Percentiles rank a stretch among this genome's conserved stretches.
These are phyloP conservation scores for Pseudoturritis turrita DNA, from an alignment of 345 rosid species.

Conservation along the genomic window DNA sequence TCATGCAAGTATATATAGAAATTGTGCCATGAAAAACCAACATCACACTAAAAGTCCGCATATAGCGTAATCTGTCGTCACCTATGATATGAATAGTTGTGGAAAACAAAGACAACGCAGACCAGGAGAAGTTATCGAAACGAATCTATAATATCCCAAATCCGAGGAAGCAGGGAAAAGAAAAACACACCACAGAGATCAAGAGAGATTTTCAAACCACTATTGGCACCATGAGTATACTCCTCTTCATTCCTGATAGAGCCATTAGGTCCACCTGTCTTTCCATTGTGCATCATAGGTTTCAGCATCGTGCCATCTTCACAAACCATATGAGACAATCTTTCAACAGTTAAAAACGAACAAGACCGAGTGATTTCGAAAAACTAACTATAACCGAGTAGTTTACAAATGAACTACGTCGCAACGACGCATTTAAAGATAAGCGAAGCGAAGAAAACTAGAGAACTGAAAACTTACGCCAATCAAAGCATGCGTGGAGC, in stretches of 20 bases:
- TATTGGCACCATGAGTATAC: constrained; percentile 54
- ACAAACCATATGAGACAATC: neutral
- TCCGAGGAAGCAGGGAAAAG: neutral
- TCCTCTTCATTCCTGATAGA: constrained; percentile 77
- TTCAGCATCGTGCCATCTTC: constrained; percentile 79
- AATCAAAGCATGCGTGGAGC: constrained; percentile 96
- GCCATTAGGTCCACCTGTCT: constrained; percentile 76
- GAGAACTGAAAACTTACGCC: constrained; percentile 44
- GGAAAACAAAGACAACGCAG: neutral
- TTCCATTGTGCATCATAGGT: constrained; percentile 16
- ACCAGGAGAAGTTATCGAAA: neutral
- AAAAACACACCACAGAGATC: constrained; percentile 55
- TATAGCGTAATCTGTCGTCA: neutral
- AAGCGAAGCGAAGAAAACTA: neutral
- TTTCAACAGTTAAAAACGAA: neutral
- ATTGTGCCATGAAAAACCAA: neutral
- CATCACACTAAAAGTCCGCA: neutral
- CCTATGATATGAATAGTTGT: neutral
- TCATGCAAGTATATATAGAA: neutral
- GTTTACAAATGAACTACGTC: too few species aligned
- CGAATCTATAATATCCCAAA: neutral
- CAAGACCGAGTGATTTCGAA: neutral
- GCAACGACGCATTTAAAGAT: neutral
- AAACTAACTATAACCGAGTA: neutral
- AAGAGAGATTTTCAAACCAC: constrained; percentile 63